Base-by-base conservation (phyloP, 169 alveolate species). In the Plasmodium sp. region DNA sequence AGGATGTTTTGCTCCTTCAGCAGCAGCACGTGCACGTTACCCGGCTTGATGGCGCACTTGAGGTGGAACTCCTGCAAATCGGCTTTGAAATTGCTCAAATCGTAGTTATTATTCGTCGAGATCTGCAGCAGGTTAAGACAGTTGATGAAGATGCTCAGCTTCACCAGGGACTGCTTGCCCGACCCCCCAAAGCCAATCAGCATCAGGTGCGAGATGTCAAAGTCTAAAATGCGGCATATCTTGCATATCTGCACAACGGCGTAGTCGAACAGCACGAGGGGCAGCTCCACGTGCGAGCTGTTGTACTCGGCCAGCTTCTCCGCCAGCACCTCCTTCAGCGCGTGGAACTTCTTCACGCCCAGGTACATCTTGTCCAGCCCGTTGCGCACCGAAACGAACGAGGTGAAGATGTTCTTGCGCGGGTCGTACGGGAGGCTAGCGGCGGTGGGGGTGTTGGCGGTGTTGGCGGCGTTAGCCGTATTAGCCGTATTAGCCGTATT, bases 171-270 rank as follows among this genome's bases (percentile, higher is more conserved):
- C 95, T 98, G 98, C 92, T 98, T 99, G 48, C 99, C 99, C 34
- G 99, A 98, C 92, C 99, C 99, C 5, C 99, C 99, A 22, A 98
- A 99, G 34, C 99, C 99, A 73, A 99, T 98, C 16, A 99, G 96
- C 86, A 99, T 97, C 33, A 99, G 99, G 93, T 98, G 98, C 34
- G 99, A 99, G 33, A 98, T 98, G 48, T 99, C 99, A 79, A 96
- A 96, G 84, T 98, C 99, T 45, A 98, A 93, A 83, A 99, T 98
- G 84, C 99, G 96, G 54, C 99, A 96, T 43, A 99, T 98, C 85
- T 99, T 98, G 62, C 98, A 96, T 67, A 98, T 97, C 86, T 99
- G 99, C 48, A 97, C 97, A 96, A 99, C 97, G 73, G 99, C 99
- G 83, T 98, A 97, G 81, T 98, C 98, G 96, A 99, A 99, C 27